Percentiles rank a stretch among this genome's conserved stretches.
Conservation (phyloP, 1,284 basidiomycete genomes). For the Crepidotus sp. region DNA sequence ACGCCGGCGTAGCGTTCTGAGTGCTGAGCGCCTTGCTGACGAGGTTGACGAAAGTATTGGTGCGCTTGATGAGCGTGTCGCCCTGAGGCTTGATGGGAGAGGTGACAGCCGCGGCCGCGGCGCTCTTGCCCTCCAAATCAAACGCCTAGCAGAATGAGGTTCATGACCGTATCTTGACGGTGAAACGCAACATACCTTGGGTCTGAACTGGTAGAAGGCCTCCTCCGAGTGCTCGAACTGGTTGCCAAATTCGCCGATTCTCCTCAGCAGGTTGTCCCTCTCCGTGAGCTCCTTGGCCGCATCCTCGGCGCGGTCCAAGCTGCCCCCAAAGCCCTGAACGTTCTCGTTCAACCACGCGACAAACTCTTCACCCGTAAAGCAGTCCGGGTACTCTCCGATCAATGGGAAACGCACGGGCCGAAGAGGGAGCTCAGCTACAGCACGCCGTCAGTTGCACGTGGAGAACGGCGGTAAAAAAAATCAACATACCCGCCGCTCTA, state of each 20-base stretch:
- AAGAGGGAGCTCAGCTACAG: slow-evolving; percentile 42
- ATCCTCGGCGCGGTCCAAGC: slow-evolving; percentile 69
- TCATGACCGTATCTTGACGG: neutral
- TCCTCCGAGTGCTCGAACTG: slow-evolving; percentile 66
- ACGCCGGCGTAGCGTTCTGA: slow-evolving; percentile 48
- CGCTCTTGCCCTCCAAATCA: slow-evolving; percentile 41
- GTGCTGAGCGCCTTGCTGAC: slow-evolving; percentile 60
- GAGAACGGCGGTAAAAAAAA: neutral
- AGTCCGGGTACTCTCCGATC: slow-evolving; percentile 81
- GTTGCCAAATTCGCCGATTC: slow-evolving; percentile 77
- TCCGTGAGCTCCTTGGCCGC: slow-evolving; percentile 73
- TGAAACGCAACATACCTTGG: slow-evolving; percentile 41
- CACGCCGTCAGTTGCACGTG: neutral
- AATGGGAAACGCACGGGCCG: slow-evolving; percentile 68
- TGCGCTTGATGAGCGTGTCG: slow-evolving; percentile 58
- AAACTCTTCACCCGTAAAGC: slow-evolving; percentile 77
- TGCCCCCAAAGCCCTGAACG: slow-evolving; percentile 61
- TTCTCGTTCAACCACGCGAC: slow-evolving; percentile 66
- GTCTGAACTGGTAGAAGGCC: slow-evolving; percentile 72
- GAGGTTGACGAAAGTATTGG: slow-evolving; percentile 59
- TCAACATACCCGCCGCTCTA: slow-evolving; percentile 39
- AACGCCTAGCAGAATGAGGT: slow-evolving; percentile 45
- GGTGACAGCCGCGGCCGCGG: slow-evolving; percentile 26
- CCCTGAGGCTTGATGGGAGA: slow-evolving; percentile 31
- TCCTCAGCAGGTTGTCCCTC: slow-evolving; percentile 61